Base-by-base conservation (phyloP, 2,329 filamentous ascomycete genomes). In the Phialophora tarda region DNA sequence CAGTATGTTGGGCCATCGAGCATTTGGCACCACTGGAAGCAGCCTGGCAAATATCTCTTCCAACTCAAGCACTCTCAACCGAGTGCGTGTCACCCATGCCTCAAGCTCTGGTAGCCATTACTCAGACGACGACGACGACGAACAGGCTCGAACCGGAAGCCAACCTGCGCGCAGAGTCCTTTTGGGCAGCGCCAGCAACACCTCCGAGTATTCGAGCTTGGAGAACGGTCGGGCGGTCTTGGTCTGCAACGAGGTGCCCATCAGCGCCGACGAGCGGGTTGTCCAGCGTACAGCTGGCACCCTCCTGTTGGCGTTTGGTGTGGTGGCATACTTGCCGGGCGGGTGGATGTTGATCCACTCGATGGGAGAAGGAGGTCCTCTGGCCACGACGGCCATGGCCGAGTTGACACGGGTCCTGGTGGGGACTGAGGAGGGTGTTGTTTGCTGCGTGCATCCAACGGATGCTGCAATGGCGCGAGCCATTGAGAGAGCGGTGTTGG, bases 291-390 rank as follows among this genome's bases (percentile, higher is more conserved):
- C 44, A 38, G 66, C 68, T 64, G 68, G 66, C 14, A 51, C 32
- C 53, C 21, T 68, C 12, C 62, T 70, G 14, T 47, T 70, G 60
- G 60, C 56, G 54, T 34, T 61, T 26, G 53, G 32, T 11, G 59
- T 48, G 26, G 55, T 53, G 17, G 64, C 64, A 21, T 70, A 63
- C 23, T 48, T 64, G 41, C 44, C 68, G 23, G 68, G 68, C 38
- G 68, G 68, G 30, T 70, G 68, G 48, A 56, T 61, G 41, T 34
- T 70, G 66, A 59, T 64, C 57, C 63, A 69, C 50, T 62, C 64
- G 32, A 68, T 70, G 57, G 61, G 54, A 17, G 48, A 53, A 30
- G 60, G 59, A 21, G 68, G 66, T 17, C 34, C 54, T 51, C 54
- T 66, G 57, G 63, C 68, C 24, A 32, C 38, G 11, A 24, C 26